Conservation (phyloP, 345 rosid genomes). For the Carallia brachiata region DNA sequence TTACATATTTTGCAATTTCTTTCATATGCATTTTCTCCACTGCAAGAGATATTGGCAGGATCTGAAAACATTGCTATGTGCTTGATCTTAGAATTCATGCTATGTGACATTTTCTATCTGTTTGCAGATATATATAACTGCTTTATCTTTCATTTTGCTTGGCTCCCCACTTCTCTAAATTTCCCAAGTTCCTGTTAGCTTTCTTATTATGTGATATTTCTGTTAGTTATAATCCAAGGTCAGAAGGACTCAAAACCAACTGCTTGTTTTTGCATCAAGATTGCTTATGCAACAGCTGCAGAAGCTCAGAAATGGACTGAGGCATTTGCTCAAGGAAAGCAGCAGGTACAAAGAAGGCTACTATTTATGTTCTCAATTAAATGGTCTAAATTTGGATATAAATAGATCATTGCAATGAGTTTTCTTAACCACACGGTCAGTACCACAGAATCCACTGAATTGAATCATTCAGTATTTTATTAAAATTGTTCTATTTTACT, state of each 20-base stretch:
- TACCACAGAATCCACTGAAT: too few relatives aligned
- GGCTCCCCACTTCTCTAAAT: background rate
- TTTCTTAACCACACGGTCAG: too few relatives aligned
- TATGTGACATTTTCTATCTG: too few relatives aligned
- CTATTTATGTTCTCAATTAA: constrained; percentile 8
- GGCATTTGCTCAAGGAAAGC: constrained; percentile 92
- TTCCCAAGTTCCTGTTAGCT: background rate
- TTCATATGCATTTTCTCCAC: too few relatives aligned
- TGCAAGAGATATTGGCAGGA: too few relatives aligned
- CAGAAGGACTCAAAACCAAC: constrained; percentile 9
- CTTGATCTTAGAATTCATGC: too few relatives aligned
- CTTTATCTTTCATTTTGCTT: background rate
- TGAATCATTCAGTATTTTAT: too few relatives aligned
- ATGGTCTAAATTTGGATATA: background rate
- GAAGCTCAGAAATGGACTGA: constrained; percentile 82
- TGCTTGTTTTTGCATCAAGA: constrained; percentile 46
- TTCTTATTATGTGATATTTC: background rate
- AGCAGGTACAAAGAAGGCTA: constrained; percentile 56
- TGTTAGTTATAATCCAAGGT: background rate
- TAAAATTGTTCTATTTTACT: too few relatives aligned
- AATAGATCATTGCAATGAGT: background rate
- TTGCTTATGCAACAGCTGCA: constrained; percentile 89
- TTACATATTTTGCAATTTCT: constrained; percentile 18
- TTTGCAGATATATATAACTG: too few relatives aligned
- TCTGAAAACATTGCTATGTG: too few relatives aligned